Evolutionary conservation across 2,329 filamentous ascomycete species (phyloP), one percentile per base, ranked within the genome.

Genomic region (Aspergillus terreus): DNA sequence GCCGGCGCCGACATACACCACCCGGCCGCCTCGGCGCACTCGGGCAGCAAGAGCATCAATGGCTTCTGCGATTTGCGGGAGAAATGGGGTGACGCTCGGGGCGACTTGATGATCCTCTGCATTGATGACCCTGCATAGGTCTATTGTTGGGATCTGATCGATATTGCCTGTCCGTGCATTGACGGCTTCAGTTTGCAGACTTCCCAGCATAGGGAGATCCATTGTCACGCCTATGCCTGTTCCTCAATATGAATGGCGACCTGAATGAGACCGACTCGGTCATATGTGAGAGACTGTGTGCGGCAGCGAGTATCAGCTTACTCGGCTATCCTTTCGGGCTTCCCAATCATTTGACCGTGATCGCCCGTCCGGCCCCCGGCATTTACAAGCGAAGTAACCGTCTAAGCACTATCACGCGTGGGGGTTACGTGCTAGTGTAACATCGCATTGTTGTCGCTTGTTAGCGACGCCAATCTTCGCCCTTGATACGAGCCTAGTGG

Each of bases 1-100:
- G 12, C 74, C 72, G 3, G 73, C 74, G 9, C 73, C 73, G n/a
- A 72, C 68, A 54, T 73, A 72, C 6, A 67, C 55, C 4, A 50
- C 47, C 14, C 70, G 58, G 17, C 71, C 70, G 17, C 71, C 67
- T 11, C 43, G 46, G n/a, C 60, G 60, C 14, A 73, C 64, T 4
- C 68, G 64, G 2, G 55, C 56, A 10, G 63, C 57, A 15, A 72
- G 27, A 1, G 60, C 55, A 50, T 73, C 69, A 33, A 73, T 70
- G 5, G 67, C 64, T 5, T 47, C 57, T 3, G 69, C 67, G 27
- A 74, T 71, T 2, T 59, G 53, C 0, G 65, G 58, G 6, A 74
- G 52, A 46, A 66, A 73, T 3, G 54, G 49, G 12, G 59, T 50
- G 35, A 74, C 62, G 5, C 67, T 66, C 3, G 51, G 48, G 2